phyloP scores from a whole-genome alignment of 2,329 filamentous ascomycete species.

The Drechslerella stenobrocha region DNA sequence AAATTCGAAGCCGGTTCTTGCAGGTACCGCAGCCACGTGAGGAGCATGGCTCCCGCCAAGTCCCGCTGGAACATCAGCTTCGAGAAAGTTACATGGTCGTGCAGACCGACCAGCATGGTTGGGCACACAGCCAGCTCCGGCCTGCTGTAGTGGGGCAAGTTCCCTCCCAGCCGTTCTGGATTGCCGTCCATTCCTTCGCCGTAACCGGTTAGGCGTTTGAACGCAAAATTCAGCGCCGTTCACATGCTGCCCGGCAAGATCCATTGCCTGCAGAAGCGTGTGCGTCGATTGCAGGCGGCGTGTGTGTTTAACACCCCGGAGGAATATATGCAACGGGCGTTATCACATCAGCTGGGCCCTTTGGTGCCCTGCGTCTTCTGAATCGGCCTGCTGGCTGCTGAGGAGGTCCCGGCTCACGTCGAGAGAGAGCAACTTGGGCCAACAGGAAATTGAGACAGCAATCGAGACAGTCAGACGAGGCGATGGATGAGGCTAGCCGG shows the following conservation, averaged over 20 bases:
- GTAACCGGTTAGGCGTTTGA: conserved; percentile 4
- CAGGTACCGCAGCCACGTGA: neutral
- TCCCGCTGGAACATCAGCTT: too few relatives aligned
- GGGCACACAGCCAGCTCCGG: conserved; percentile 25
- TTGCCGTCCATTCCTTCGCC: conserved; percentile 33
- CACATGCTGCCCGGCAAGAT: conserved; percentile 27
- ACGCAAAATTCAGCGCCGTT: conserved; percentile 23
- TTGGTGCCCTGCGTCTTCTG: too few relatives aligned
- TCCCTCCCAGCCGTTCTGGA: conserved; percentile 42
- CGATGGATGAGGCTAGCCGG: neutral
- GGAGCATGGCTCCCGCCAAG: too few relatives aligned
- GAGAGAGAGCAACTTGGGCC: too few relatives aligned
- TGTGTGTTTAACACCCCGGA: too few relatives aligned
- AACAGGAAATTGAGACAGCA: neutral
- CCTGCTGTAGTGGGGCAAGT: conserved; percentile 47
- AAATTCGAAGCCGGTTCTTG: neutral
- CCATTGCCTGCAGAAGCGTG: too few relatives aligned
- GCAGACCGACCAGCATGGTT: neutral
- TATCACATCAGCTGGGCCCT: too few relatives aligned
- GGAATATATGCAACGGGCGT: too few relatives aligned
- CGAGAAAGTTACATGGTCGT: conserved; percentile 1
- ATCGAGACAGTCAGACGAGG: neutral
- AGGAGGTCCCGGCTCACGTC: too few relatives aligned
- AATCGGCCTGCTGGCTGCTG: too few relatives aligned
- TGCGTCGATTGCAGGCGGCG: too few relatives aligned